Conservation (phyloP, 495 filamentous ascomycete species). For the Jackrogersella multiformis region DNA sequence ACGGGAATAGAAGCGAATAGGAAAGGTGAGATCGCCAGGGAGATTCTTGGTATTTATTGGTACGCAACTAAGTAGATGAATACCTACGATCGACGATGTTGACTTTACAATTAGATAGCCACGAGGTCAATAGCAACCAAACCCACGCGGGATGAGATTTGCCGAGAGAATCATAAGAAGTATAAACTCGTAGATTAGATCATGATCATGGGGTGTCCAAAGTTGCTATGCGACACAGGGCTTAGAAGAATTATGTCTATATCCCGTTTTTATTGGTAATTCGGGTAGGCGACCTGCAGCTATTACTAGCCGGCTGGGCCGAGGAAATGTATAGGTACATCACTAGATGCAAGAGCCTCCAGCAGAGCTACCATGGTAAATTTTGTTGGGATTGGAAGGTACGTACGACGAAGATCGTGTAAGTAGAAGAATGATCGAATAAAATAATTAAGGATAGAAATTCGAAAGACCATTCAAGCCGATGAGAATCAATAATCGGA, state of each 20-base stretch:
- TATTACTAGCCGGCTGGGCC: slow-evolving; percentile 18
- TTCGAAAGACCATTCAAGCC: not conserved
- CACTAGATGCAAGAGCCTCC: slow-evolving; percentile 30
- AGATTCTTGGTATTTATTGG: slow-evolving; percentile 15
- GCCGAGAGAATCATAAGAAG: slow-evolving; percentile 17
- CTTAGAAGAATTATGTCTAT: not conserved
- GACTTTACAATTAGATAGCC: slow-evolving; percentile 15
- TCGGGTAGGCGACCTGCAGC: slow-evolving; percentile 11
- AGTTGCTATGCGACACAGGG: slow-evolving; percentile 4
- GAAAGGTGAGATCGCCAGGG: not conserved
- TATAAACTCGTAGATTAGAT: slow-evolving; percentile 23
- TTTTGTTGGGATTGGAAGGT: slow-evolving; percentile 4
- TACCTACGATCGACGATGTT: slow-evolving; percentile 33
- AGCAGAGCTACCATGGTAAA: not conserved
- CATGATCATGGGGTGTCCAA: slow-evolving; percentile 11
- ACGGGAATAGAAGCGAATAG: not conserved
- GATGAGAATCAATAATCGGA: not conserved
- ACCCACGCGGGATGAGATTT: slow-evolving; percentile 27
- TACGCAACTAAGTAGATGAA: slow-evolving; percentile 18
- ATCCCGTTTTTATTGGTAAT: slow-evolving; percentile 17
- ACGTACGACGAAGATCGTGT: slow-evolving; percentile 4
- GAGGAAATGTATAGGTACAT: slow-evolving; percentile 7
- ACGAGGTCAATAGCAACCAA: slow-evolving; percentile 28
- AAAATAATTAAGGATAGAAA: slow-evolving; percentile 2
- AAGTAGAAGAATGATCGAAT: not conserved